Evolutionary conservation across 345 rosid species (phyloP).

Genomic region (Corchorus olitorius): DNA sequence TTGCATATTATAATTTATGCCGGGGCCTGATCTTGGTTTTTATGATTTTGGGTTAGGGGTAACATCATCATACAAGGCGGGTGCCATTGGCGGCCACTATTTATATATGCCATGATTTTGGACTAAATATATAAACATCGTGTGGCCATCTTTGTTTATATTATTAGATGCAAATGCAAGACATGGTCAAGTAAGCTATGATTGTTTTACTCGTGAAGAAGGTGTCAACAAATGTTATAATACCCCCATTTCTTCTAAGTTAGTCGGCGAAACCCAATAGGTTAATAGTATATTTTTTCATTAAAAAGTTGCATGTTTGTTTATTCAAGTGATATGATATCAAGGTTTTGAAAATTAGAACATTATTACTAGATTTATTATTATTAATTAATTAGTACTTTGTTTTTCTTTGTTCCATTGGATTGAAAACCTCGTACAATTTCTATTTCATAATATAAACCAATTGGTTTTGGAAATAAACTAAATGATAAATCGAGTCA

Average conservation of each 20-base stretch:
- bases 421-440: no score
- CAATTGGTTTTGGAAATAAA: no score
- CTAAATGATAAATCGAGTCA: no score
- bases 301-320: not conserved
- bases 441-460: no score
- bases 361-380: no score
- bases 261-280: not conserved
- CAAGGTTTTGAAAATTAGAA: not conserved
- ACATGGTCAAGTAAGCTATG: not conserved
- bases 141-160: not conserved
- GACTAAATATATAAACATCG: not conserved
- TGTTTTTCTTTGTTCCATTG: no score
- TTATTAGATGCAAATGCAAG: not conserved
- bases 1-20: no score
- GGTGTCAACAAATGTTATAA: not conserved
- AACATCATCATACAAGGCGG: no score
- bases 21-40: no score
- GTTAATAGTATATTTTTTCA: not conserved
- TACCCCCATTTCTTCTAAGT: not conserved
- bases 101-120: no score
- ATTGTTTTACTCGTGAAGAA: not conserved
- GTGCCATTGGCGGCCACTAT: not conserved
- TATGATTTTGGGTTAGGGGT: no score
- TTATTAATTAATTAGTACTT: no score
- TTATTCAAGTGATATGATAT: not conserved